These are phyloP conservation scores for Penstemon newberryi DNA, from an alignment of 257 asterid species.

Conservation along the genomic window DNA sequence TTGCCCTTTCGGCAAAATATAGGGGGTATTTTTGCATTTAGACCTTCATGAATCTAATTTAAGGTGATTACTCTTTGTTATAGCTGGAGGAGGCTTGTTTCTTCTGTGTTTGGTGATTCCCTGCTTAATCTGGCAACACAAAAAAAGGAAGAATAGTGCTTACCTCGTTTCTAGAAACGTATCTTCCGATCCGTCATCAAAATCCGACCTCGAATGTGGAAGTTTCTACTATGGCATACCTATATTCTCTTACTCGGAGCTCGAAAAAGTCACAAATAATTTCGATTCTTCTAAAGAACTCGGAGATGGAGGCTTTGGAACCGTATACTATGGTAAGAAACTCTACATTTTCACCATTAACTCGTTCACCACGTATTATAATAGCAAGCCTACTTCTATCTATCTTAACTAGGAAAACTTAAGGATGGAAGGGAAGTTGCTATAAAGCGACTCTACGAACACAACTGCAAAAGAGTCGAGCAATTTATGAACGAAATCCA, in stretches of 20 bases:
- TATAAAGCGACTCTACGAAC: slow-evolving; percentile 72
- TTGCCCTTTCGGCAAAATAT: background rate
- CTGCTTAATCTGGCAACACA: slow-evolving; percentile 30
- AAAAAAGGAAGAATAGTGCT: slow-evolving; percentile 31
- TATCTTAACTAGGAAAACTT: slow-evolving; percentile 52
- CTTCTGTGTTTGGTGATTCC: slow-evolving; percentile 19
- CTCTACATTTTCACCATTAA: background rate
- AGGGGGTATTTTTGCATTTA: background rate
- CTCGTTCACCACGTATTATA: background rate
- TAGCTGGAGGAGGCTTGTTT: slow-evolving; percentile 38
- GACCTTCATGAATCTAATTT: slow-evolving; percentile 17
- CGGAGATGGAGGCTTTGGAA: slow-evolving; percentile 86
- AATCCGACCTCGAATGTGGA: slow-evolving; percentile 1
- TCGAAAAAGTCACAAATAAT: slow-evolving; percentile 54
- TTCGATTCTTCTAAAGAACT: slow-evolving; percentile 63
- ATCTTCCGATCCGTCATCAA: background rate
- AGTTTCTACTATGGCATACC: slow-evolving; percentile 31
- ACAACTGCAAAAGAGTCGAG: slow-evolving; percentile 65
- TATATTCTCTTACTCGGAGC: slow-evolving; percentile 61
- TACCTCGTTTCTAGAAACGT: slow-evolving; percentile 41
- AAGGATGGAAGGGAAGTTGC: slow-evolving; percentile 86
- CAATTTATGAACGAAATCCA: slow-evolving; percentile 73
- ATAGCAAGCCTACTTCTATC: background rate
- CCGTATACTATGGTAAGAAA: slow-evolving; percentile 69
- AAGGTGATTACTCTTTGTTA: slow-evolving; percentile 29